These are phyloP conservation scores for Zelonia costaricensis DNA, from an alignment of 208 protist genomes.

Conservation along the genomic window DNA sequence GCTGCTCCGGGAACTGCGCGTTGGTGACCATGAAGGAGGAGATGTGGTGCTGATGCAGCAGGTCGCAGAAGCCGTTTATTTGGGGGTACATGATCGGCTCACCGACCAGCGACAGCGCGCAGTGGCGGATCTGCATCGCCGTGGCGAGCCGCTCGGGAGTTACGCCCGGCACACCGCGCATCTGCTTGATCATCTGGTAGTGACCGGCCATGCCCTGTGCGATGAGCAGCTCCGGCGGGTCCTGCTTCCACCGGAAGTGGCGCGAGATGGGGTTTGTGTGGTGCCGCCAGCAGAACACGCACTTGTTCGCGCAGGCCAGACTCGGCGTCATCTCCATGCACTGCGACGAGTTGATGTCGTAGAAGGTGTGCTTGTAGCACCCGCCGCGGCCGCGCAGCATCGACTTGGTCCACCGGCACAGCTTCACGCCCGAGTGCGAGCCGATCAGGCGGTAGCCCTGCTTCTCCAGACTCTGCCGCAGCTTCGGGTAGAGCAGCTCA, in stretches of 20 bases:
- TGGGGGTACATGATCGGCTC: slow-evolving; percentile 97
- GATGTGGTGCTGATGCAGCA: slow-evolving; percentile 87
- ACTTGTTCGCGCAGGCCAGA: slow-evolving; percentile 97
- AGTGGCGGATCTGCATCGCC: slow-evolving; percentile 87
- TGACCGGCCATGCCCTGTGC: slow-evolving; percentile 77
- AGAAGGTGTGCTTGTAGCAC: slow-evolving; percentile 98
- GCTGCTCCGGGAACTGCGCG: slow-evolving; percentile 90
- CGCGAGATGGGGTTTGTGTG: slow-evolving; percentile 95
- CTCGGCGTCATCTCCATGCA: slow-evolving; percentile 98
- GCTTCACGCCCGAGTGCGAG: slow-evolving; percentile 96
- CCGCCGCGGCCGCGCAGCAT: slow-evolving; percentile 96
- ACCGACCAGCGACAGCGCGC: slow-evolving; percentile 95
- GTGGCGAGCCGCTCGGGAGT: slow-evolving; percentile 82
- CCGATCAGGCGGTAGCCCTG: slow-evolving; percentile 96
- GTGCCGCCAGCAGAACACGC: slow-evolving; percentile 96
- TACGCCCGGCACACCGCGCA: slow-evolving; percentile 93
- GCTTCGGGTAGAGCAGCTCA: slow-evolving; percentile 89
- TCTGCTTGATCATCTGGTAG: slow-evolving; percentile 86
- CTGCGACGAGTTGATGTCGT: slow-evolving; percentile 95
- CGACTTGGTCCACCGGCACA: slow-evolving; percentile 97
- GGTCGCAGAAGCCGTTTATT: slow-evolving; percentile 90
- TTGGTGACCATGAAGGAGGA: slow-evolving; percentile 96
- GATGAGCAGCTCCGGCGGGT: slow-evolving; percentile 85
- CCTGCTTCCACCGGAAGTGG: slow-evolving; percentile 92
- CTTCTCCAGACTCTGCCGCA: slow-evolving; percentile 92